Percentiles rank a stretch among this genome's conserved stretches.
Evolutionary conservation across 805 yeast genomes (phyloP).

Genomic region (Kuraishia floccosa): DNA sequence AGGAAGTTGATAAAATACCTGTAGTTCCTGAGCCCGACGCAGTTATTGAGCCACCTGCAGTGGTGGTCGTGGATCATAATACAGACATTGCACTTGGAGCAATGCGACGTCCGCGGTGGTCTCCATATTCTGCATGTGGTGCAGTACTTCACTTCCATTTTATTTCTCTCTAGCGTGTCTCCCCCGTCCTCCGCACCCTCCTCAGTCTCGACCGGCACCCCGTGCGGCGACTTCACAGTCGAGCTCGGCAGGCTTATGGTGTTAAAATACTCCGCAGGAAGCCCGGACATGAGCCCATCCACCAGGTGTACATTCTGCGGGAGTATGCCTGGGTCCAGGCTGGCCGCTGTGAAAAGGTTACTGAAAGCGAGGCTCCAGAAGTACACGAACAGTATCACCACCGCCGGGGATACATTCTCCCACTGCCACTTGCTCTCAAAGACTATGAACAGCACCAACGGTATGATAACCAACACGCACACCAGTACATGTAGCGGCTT

Average conservation of each 20-base stretch:
- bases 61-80: constrained; percentile 55
- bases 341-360: constrained; percentile 41
- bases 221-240: no score
- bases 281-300: constrained; percentile 17
- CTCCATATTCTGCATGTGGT: constrained; percentile 62
- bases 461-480: constrained; percentile 21
- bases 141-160: constrained; percentile 33
- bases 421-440: constrained; percentile 45
- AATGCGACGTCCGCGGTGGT: constrained; percentile 68
- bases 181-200: no score
- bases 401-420: constrained; percentile 42
- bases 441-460: constrained; percentile 43
- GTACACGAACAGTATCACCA: constrained; percentile 46
- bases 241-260: constrained; percentile 36
- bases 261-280: constrained; percentile 51
- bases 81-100: constrained; percentile 57
- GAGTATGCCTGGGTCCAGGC: constrained; percentile 59
- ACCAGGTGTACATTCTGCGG: constrained; percentile 59
- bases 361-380: constrained; percentile 37
- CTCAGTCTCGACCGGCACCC: constrained; percentile 24
- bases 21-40: constrained; percentile 69
- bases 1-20: constrained; percentile 46
- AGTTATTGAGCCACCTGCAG: constrained; percentile 60
- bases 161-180: no score
- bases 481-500: constrained; percentile 9